phyloP scores from a whole-genome alignment of 2,329 filamentous ascomycete genomes.

The Hymenoscyphus infarciens region DNA sequence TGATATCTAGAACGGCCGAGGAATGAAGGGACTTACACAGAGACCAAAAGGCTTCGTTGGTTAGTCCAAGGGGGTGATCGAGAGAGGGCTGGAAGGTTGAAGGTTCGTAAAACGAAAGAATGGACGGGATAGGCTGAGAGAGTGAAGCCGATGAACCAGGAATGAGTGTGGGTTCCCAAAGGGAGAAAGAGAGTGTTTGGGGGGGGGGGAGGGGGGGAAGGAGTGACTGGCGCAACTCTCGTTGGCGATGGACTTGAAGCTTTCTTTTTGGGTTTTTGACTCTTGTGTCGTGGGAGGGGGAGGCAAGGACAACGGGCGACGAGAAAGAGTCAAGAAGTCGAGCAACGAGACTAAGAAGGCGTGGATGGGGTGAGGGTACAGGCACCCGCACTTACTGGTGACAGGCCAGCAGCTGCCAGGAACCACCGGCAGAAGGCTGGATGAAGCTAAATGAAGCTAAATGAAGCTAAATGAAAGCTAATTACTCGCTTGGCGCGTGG shows the following conservation, averaged over 20 bases:
- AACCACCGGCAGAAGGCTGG: neutral
- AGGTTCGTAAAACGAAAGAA: constrained; percentile 27
- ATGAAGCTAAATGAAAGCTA: no score
- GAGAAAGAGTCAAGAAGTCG: neutral
- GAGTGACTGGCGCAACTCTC: constrained; percentile 7
- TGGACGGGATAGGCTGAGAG: constrained; percentile 42
- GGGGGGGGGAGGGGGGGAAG: constrained; percentile 9
- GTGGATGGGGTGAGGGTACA: neutral
- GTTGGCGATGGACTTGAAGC: neutral
- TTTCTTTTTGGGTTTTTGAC: neutral
- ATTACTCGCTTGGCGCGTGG: constrained; percentile 3
- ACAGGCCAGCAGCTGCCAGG: neutral
- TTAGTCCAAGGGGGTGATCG: constrained; percentile 7
- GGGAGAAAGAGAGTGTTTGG: constrained; percentile 27
- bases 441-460: neutral
- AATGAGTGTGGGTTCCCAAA: constrained; percentile 36
- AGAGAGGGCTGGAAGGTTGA: constrained; percentile 2
- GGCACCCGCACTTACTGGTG: neutral
- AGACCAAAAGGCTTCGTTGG: constrained; percentile 11
- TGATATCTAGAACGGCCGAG: neutral
- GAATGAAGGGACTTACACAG: constrained; percentile 21
- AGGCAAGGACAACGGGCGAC: constrained; percentile 10
- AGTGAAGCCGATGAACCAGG: constrained; percentile 41
- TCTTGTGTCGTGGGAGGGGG: constrained; percentile 6
- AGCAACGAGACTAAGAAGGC: neutral